Base-by-base conservation (phyloP, 345 rosid genomes). In the Rhodamnia rubescens region DNA sequence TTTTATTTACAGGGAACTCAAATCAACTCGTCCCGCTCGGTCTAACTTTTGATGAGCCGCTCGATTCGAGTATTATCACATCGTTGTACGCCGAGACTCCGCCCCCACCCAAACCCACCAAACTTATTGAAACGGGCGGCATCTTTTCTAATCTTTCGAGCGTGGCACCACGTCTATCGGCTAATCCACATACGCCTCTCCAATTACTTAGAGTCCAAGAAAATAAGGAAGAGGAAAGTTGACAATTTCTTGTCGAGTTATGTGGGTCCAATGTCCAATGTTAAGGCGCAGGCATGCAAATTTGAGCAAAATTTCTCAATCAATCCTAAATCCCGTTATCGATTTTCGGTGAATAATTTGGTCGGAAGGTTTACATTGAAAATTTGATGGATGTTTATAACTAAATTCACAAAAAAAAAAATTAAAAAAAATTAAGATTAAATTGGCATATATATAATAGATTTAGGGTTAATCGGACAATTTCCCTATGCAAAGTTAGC, bases 301-400 rank as follows among this genome's bases (percentile, higher is more conserved):
- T 27, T 54, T 20, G 24, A 6, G 57, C 14, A 27, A 59, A 27
- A 27, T 27, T 1, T 1, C 15, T 27, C 36, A 1, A 5, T 13
- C 0, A 6, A 8, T 29, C 29, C 75, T 64, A 29, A 29, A 32
- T 36, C 7, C 1, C 0, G 24, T 55, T 4, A 22, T 5, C n/a
- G 4, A 24, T 22, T 56, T 56, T 0, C 12, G 12, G 13, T 4
- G 5, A 18, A 36, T 18, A 21, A 69, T 18, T 36, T 36, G 80
- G 3, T 1, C 1, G 24, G 7, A 2, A 69, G 22, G 47, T 9
- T 0, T 0, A 0, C 10, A 69, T 3, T 2, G 9, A 3, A 69
- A 69, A 36, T 36, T 18, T 0, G 3, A 5, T 10, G 5, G 1
- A 69, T 4, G 10, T 8, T 18, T 36, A 1, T 0, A 10, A 18